These are phyloP conservation scores for Neonectria sp. DNA, from an alignment of 2,329 filamentous ascomycete genomes.

Conservation along the genomic window DNA sequence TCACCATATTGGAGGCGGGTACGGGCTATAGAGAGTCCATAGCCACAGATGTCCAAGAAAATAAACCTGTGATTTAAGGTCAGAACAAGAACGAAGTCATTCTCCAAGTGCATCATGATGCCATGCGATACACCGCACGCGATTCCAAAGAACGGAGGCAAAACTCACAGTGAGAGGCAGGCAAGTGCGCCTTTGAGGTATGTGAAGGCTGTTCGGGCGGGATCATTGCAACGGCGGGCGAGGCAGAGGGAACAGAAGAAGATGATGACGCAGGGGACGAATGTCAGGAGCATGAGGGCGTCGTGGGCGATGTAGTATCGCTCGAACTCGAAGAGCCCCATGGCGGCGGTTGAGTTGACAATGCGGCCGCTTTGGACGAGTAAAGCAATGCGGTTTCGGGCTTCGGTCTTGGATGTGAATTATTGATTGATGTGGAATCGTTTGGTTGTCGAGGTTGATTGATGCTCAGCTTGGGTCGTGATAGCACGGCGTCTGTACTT, in stretches of 20 bases:
- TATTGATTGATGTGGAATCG: neutral
- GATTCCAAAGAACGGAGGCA: neutral
- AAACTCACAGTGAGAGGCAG: constrained; percentile 44
- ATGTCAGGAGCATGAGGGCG: constrained; percentile 35
- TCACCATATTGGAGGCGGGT: neutral
- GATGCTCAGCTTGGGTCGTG: neutral
- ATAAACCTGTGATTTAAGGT: constrained; percentile 32
- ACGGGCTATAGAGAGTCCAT: constrained; percentile 29
- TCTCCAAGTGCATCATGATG: neutral
- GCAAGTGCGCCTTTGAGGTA: constrained; percentile 45
- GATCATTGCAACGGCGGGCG: constrained; percentile 41
- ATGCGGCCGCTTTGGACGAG: neutral
- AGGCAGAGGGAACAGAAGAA: constrained; percentile 43
- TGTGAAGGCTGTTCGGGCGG: constrained; percentile 42
- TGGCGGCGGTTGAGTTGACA: neutral
- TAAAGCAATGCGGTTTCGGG: neutral
- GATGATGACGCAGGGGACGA: constrained; percentile 37
- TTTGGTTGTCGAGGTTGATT: neutral
- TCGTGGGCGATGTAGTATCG: constrained; percentile 27
- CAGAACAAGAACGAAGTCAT: constrained; percentile 1
- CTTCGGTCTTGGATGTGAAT: neutral
- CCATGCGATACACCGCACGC: neutral
- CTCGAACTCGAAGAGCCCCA: constrained; percentile 14
- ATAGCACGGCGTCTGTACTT: neutral
- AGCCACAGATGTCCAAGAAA: constrained; percentile 37